A percentile compares a stretch with the other conserved stretches of the same genome.
phyloP scores from a whole-genome alignment of 2,329 filamentous ascomycete species.

The Aureobasidium lini region DNA sequence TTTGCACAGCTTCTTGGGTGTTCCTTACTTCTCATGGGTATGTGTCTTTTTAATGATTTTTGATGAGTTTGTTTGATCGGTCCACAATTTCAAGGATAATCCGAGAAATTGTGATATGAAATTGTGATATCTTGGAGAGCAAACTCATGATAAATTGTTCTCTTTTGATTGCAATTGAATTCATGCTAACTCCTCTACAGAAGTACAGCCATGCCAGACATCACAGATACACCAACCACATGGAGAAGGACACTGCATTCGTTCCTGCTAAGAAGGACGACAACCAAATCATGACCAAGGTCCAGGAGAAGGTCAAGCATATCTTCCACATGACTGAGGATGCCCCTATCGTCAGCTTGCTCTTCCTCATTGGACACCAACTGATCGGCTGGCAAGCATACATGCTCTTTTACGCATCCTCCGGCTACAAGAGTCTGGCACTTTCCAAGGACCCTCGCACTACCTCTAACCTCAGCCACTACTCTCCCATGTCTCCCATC shows the following conservation, averaged over 20 bases:
- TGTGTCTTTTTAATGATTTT: not conserved
- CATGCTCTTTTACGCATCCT: constrained; percentile 21
- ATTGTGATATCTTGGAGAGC: no score
- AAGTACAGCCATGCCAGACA: constrained; percentile 63
- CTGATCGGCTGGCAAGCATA: constrained; percentile 25
- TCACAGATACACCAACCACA: constrained; percentile 52
- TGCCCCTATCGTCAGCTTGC: constrained; percentile 20
- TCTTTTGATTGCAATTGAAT: not conserved
- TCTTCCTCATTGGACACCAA: constrained; percentile 21
- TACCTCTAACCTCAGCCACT: constrained; percentile 54
- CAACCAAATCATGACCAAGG: not conserved
- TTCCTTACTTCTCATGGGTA: constrained; percentile 64
- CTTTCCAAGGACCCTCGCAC: constrained; percentile 42
- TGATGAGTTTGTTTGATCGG: not conserved
- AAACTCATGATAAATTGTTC: not conserved
- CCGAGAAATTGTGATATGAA: no score
- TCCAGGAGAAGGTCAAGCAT: constrained; percentile 10
- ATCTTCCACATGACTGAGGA: constrained; percentile 23
- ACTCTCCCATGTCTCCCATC: constrained; percentile 35
- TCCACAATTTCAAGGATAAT: no score
- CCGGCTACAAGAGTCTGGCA: constrained; percentile 15
- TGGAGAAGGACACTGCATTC: constrained; percentile 29
- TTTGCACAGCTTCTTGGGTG: constrained; percentile 58
- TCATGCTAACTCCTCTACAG: not conserved
- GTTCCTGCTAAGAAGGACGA: constrained; percentile 25